Percentiles rank a stretch among this genome's conserved stretches.
These are phyloP conservation scores for Apiotrichum akiyoshidainum DNA, from an alignment of 1,284 basidiomycete species.

Conservation along the genomic window DNA sequence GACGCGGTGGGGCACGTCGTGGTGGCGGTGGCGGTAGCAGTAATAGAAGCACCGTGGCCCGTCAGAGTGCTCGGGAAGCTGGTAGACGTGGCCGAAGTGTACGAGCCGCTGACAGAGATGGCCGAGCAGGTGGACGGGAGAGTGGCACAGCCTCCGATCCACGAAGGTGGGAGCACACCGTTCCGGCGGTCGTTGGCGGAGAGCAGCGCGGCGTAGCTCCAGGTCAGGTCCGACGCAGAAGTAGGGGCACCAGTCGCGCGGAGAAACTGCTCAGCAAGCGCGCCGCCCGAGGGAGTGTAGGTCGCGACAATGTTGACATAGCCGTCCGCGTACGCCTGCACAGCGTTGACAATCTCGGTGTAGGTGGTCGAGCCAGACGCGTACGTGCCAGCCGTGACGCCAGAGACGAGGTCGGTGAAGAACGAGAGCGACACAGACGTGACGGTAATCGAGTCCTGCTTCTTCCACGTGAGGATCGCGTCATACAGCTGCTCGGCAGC, in stretches of 20 bases:
- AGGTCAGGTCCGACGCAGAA: slow-evolving; percentile 50
- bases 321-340: background rate
- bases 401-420: background rate
- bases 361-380: background rate
- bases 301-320: background rate
- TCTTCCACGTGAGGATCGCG: slow-evolving; percentile 21
- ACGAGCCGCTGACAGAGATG: background rate
- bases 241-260: background rate
- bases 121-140: background rate
- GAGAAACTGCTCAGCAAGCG: background rate
- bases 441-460: background rate
- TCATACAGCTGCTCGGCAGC: slow-evolving; percentile 50
- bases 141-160: background rate
- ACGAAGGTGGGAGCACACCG: background rate
- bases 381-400: background rate
- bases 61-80: background rate
- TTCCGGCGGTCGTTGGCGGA: background rate
- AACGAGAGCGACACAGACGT: background rate
- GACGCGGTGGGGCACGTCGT: background rate
- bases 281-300: background rate
- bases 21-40: background rate
- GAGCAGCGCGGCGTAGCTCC: slow-evolving; percentile 49
- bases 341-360: background rate
- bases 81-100: background rate
- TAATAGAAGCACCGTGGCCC: background rate